These are phyloP conservation scores for Physcomitrellopsis africana DNA, from an alignment of 225 moss, liverwort and hornwort genomes.

Conservation along the genomic window DNA sequence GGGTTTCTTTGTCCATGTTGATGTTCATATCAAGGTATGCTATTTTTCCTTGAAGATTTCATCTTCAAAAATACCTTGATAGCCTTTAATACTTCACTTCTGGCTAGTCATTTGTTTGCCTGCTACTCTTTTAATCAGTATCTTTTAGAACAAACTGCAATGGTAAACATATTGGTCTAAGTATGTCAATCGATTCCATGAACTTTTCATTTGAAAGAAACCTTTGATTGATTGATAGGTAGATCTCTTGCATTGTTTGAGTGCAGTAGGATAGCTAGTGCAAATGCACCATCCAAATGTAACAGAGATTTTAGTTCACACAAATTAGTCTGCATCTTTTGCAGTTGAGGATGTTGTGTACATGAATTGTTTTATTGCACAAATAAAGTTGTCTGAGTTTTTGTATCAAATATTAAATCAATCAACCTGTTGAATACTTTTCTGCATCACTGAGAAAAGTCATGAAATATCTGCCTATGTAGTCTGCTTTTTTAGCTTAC, in stretches of 20 bases:
- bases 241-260: constrained; percentile 69
- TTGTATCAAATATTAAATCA: not conserved
- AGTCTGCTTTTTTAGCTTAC: not conserved
- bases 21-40: constrained; percentile 67
- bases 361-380: not conserved
- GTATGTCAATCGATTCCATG: not conserved
- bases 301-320: constrained; percentile 68
- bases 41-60: not conserved
- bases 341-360: not conserved
- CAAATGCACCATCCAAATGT: constrained; percentile 58
- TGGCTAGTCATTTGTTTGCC: not conserved
- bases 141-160: not conserved
- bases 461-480: not conserved
- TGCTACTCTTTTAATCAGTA: not conserved
- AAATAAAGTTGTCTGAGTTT: not conserved
- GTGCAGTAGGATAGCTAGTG: constrained; percentile 62
- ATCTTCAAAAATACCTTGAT: not conserved
- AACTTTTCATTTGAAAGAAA: constrained; percentile 1
- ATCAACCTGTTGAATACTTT: not conserved
- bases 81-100: not conserved
- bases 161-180: not conserved
- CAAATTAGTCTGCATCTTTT: constrained; percentile 37
- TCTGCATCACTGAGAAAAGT: not conserved
- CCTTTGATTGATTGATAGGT: constrained; percentile 43
- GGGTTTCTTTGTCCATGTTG: constrained; percentile 70